These are phyloP conservation scores for Aspergillus pseudonomiae DNA, from an alignment of 2,329 filamentous ascomycete species.

Conservation along the genomic window DNA sequence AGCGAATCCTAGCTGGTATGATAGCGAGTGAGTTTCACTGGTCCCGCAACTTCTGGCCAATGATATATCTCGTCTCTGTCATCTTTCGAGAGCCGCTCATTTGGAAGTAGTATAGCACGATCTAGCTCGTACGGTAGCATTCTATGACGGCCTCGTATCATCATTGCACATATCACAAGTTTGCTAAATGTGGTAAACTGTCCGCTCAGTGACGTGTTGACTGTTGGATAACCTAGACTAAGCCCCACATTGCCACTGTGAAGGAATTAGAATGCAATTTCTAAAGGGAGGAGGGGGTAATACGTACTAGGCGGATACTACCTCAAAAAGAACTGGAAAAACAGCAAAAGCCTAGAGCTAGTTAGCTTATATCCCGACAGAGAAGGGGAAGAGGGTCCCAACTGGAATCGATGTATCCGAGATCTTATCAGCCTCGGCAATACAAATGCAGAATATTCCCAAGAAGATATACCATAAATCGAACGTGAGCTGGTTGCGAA, in stretches of 20 bases:
- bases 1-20: conserved; percentile 6
- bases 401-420: conserved; percentile 31
- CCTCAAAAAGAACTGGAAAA: conserved; percentile 57
- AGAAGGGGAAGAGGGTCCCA: conserved; percentile 8
- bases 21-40: conserved; percentile 8
- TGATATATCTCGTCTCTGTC: conserved; percentile 16
- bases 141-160: conserved; percentile 59
- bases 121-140: conserved; percentile 60
- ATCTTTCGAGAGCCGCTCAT: conserved; percentile 19
- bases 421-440: conserved; percentile 53
- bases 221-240: conserved; percentile 35
- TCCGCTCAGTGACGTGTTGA: conserved; percentile 40
- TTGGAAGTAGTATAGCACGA: conserved; percentile 41
- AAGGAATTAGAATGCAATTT: neutral
- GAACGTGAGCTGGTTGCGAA: conserved; percentile 65
- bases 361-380: no score
- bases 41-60: neutral
- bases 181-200: conserved; percentile 55
- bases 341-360: conserved; percentile 47
- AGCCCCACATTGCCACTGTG: conserved; percentile 38
- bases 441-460: conserved; percentile 60
- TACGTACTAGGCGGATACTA: conserved; percentile 45
- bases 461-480: conserved; percentile 68
- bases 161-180: conserved; percentile 58
- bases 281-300: neutral